These are phyloP conservation scores for Phytopythium mirpurense DNA, from an alignment of 352 stramenopile species.

Conservation along the genomic window DNA sequence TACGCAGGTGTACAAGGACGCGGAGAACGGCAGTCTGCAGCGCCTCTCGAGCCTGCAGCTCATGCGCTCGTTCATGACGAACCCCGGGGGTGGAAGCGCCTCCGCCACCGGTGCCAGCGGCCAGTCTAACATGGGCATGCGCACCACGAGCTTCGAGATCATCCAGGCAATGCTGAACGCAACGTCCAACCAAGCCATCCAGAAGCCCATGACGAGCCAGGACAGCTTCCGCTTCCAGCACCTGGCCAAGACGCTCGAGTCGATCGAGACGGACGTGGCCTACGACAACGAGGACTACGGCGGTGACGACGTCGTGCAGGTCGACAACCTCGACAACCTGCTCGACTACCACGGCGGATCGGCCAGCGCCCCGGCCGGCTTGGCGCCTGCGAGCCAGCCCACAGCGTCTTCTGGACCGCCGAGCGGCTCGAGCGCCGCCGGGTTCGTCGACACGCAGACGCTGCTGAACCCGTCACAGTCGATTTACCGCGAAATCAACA, in stretches of 20 bases:
- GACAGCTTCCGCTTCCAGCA: slow-evolving; percentile 86
- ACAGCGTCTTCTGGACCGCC: slow-evolving; percentile 1
- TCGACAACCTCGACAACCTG: slow-evolving; percentile 84
- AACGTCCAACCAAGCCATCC: slow-evolving; percentile 78
- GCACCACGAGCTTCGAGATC: slow-evolving; percentile 85
- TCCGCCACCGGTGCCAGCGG: slow-evolving; percentile 1
- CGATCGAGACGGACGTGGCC: slow-evolving; percentile 75
- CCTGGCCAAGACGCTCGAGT: slow-evolving; percentile 66
- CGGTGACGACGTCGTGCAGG: slow-evolving; percentile 72
- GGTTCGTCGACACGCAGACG: slow-evolving; percentile 66
- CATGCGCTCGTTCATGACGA: slow-evolving; percentile 69
- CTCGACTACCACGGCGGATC: slow-evolving; percentile 64
- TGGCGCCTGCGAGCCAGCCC: slow-evolving; percentile 2
- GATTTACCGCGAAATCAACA: slow-evolving; percentile 46
- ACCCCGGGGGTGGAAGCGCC: too few species aligned
- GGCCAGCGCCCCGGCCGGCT: slow-evolving; percentile 7
- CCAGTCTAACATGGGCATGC: slow-evolving; percentile 40
- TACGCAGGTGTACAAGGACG: slow-evolving; percentile 80
- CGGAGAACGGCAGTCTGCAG: slow-evolving; percentile 59
- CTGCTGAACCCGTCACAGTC: slow-evolving; percentile 53
- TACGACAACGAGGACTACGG: slow-evolving; percentile 85
- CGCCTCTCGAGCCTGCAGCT: slow-evolving; percentile 73
- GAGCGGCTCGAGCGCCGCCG: slow-evolving; percentile 8
- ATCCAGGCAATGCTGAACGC: slow-evolving; percentile 86
- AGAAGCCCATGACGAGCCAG: slow-evolving; percentile 85